Evolutionary conservation across 805 yeast species (phyloP), one percentile per base, ranked within the genome.

Genomic region (Wickerhamomyces queroliae): DNA sequence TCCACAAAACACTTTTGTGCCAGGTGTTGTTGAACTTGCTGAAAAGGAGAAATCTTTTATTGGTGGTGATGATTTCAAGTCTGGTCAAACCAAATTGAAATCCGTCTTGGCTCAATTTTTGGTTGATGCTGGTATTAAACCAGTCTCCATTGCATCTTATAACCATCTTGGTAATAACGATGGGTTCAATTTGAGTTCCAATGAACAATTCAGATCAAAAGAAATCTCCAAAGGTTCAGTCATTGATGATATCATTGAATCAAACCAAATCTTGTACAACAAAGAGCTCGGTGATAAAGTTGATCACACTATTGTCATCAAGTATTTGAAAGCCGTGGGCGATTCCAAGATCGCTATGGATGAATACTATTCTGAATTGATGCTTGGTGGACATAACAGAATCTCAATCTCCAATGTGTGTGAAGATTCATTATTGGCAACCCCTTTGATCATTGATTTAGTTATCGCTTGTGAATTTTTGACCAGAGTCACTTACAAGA

Each of bases 271-370:
- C 52, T 68, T 90, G 48, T 90, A 89, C 74, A 85, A 87, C 58
- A 80, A 85, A 36, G 79, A 85, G 64, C 58, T 69, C 33, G 95
- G 96, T 36, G 73, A 78, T 47, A 74, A 72, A 46, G 83, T 91
- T 46, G 97, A 90, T 58, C 98, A 90, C 64, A 84, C 95, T 67
- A 90, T 90, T 62, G 97, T 90, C 45, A 90, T 90, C 71, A 90
- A 90, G 69, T 89, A 90, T 64, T 68, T 91, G 60, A 84, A 86
- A 41, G 96, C 97, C 8, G 97, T 90, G 36, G 96, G 95, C 28
- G 98, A 90, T 65, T 81, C 93, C 48, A 90, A 90, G 71, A 96
- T 90, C 48, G 98, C 98, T 38, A 91, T 90, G 97, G 98, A 90
- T 64, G 97, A 91, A 69, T 90, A 90, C 69, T 88, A 91, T 70